Percentiles rank a stretch among this genome's conserved stretches.
phyloP scores from a whole-genome alignment of 2,329 filamentous ascomycete genomes.

The Phaeosphaeriaceae sp. region DNA sequence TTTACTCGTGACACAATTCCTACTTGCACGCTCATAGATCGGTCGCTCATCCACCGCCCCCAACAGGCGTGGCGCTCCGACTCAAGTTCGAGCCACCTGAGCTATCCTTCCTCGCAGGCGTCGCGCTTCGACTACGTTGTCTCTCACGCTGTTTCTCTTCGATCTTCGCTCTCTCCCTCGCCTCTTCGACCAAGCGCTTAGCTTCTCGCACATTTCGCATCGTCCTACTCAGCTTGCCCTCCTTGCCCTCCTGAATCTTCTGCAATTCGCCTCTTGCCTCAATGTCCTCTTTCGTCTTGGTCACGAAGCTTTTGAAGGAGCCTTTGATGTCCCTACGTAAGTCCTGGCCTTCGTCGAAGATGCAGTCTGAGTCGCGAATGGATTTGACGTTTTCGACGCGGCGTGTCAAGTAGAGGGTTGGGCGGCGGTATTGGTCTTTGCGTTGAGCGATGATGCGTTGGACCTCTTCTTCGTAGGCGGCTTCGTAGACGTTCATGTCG shows the following conservation, averaged over 20 bases:
- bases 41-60: conserved; percentile 1
- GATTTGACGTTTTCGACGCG: conserved; percentile 56
- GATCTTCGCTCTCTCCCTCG: conserved; percentile 38
- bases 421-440: conserved; percentile 47
- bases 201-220: conserved; percentile 42
- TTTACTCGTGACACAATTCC: not conserved
- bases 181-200: conserved; percentile 45
- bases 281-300: conserved; percentile 44
- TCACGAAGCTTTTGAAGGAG: conserved; percentile 45
- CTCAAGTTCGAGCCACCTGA: conserved; percentile 22
- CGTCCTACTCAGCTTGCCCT: conserved; percentile 39
- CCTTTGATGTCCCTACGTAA: conserved; percentile 37
- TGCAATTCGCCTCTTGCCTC: conserved; percentile 41
- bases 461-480: conserved; percentile 83
- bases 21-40: not conserved
- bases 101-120: conserved; percentile 33
- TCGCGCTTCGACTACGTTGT: conserved; percentile 33
- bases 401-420: conserved; percentile 65
- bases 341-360: conserved; percentile 40
- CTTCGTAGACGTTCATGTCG: conserved; percentile 88
- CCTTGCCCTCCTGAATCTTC: conserved; percentile 42
- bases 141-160: conserved; percentile 37
- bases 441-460: conserved; percentile 67
- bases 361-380: conserved; percentile 41
- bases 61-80: conserved; percentile 30